Conservation (phyloP, 129 eudicot species). For the Helianthus tuberosus region DNA sequence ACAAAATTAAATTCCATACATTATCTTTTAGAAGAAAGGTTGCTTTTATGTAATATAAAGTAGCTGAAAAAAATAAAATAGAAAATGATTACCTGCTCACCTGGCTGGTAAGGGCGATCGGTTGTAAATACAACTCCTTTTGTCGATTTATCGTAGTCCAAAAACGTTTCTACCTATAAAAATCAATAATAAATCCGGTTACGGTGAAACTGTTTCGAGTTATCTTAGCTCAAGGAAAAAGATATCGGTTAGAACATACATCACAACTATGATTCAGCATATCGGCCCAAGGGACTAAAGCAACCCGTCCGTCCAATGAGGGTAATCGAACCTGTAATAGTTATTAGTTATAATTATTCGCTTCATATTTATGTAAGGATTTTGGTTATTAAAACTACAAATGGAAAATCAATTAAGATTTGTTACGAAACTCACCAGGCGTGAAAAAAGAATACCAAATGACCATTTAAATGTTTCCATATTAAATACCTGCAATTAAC, state of each 20-base stretch:
- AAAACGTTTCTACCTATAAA: constrained; percentile 81
- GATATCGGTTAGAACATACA: constrained; percentile 41
- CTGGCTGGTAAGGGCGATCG: constrained; percentile 95
- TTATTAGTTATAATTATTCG: background rate
- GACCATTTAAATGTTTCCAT: constrained; percentile 95
- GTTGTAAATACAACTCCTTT: constrained; percentile 94
- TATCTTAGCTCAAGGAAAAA: background rate
- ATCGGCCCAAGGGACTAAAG: constrained; percentile 99
- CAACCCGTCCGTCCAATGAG: constrained; percentile 89
- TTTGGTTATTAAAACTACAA: background rate
- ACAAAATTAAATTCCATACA: constrained; percentile 3
- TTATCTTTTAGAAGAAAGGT: background rate
- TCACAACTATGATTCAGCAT: constrained; percentile 94
- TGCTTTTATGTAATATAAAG: background rate
- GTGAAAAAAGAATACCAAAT: constrained; percentile 95
- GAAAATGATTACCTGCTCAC: constrained; percentile 92
- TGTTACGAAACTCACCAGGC: constrained; percentile 63
- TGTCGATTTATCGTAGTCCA: constrained; percentile 88
- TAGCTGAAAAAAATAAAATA: too few relatives aligned
- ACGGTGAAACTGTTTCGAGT: background rate
- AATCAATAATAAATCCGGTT: constrained; percentile 23
- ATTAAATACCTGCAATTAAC: constrained; percentile 70
- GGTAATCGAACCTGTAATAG: constrained; percentile 79
- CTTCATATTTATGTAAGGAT: background rate
- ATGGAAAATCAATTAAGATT: background rate